Evolutionary conservation across 2,329 filamentous ascomycete species (phyloP).

Genomic region (Xylariaceae sp.): DNA sequence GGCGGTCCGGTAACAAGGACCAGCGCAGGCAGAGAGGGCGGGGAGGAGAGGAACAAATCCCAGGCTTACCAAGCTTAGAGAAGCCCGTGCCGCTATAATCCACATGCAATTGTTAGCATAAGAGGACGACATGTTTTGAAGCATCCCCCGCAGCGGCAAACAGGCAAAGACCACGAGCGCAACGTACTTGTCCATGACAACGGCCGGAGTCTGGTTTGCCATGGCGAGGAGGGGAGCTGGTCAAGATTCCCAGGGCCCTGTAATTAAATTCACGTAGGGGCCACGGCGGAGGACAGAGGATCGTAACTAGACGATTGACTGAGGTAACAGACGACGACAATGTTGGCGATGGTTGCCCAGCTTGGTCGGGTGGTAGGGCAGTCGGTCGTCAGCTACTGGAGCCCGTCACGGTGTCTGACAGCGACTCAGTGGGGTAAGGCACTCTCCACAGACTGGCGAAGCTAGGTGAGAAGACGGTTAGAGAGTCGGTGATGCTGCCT

Average conservation of each 20-base stretch:
- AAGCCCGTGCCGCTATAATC: conserved; percentile 88
- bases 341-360: conserved; percentile 4
- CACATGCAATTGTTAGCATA: conserved; percentile 39
- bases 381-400: not conserved
- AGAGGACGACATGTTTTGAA: conserved; percentile 20
- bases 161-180: conserved; percentile 31
- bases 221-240: conserved; percentile 50
- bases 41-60: not conserved
- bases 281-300: not conserved
- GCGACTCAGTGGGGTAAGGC: conserved; percentile 1
- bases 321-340: conserved; percentile 1
- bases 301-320: not conserved
- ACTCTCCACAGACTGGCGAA: not conserved
- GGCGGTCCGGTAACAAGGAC: not conserved
- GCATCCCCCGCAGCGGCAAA: conserved; percentile 22
- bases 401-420: not conserved
- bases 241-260: not conserved
- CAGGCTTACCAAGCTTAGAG: conserved; percentile 84
- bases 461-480: not conserved
- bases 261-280: not conserved
- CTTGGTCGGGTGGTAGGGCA: not conserved
- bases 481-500: not conserved
- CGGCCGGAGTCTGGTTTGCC: conserved; percentile 98
- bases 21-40: not conserved
- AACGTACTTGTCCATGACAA: conserved; percentile 99